Evolutionary conservation across 1,139 yeast species (phyloP).

Genomic region (Yamadazyma buinensis): DNA sequence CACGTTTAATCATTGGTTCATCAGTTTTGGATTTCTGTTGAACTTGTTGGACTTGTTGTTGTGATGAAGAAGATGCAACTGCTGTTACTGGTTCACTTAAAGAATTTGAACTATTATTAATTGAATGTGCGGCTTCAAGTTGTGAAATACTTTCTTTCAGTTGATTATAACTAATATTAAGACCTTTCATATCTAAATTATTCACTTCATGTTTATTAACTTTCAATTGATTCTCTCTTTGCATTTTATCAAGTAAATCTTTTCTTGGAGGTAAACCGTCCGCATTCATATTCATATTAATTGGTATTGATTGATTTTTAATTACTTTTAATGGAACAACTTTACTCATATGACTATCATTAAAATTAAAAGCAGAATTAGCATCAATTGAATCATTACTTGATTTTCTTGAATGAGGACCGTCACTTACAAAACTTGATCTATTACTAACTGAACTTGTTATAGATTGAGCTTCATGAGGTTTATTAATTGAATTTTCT

Average conservation of each 20-base stretch:
- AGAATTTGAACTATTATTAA: not conserved
- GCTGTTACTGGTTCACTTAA: not conserved
- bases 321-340: slow-evolving; percentile 18
- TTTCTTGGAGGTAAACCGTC: slow-evolving; percentile 30
- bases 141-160: no score
- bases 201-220: not conserved
- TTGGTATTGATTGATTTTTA: slow-evolving; percentile 14
- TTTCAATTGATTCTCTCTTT: slow-evolving; percentile 6
- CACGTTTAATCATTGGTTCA: slow-evolving; percentile 3
- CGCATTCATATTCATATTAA: slow-evolving; percentile 4
- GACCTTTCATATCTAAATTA: slow-evolving; percentile 4
- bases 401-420: slow-evolving; percentile 2
- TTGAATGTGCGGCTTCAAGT: no score
- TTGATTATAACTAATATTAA: slow-evolving; percentile 5
- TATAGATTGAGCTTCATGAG: slow-evolving; percentile 15
- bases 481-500: slow-evolving; percentile 8
- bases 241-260: slow-evolving; percentile 23
- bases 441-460: slow-evolving; percentile 25
- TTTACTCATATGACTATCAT: slow-evolving; percentile 3
- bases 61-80: not conserved
- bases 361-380: slow-evolving; percentile 12
- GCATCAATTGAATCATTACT: slow-evolving; percentile 5
- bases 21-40: not conserved
- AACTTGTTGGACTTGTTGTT: not conserved
- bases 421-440: slow-evolving; percentile 20